phyloP scores from a whole-genome alignment of 371 early-diverging fungal species.

The Smittium culicis region DNA sequence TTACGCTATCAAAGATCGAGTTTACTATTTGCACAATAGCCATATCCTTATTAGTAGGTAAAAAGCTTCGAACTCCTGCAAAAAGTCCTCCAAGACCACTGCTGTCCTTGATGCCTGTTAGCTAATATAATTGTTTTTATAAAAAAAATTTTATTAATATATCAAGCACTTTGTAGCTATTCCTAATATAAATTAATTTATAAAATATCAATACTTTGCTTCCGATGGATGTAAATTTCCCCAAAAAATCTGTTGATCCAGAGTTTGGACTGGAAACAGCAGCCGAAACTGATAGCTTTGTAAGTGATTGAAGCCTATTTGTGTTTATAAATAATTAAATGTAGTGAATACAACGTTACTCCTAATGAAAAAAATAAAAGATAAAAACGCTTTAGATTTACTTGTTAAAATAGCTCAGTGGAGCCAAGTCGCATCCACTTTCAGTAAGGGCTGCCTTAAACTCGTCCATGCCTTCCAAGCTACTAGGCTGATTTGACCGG shows the following conservation, averaged over 20 bases:
- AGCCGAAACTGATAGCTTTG: constrained; percentile 26
- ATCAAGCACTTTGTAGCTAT: not conserved
- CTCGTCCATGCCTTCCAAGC: constrained; percentile 35
- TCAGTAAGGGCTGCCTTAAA: constrained; percentile 62
- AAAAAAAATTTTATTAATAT: not conserved
- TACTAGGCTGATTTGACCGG: not conserved
- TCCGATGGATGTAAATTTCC: constrained; percentile 66
- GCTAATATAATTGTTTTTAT: not conserved
- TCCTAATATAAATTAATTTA: too few species aligned
- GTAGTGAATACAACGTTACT: too few species aligned
- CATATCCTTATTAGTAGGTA: constrained; percentile 76
- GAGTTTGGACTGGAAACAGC: constrained; percentile 9
- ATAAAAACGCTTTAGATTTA: too few species aligned
- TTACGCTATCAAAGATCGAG: constrained; percentile 50
- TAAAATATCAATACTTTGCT: too few species aligned
- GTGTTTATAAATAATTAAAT: not conserved
- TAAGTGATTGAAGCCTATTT: constrained; percentile 24
- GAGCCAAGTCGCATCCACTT: constrained; percentile 56
- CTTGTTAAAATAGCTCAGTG: constrained; percentile 69
- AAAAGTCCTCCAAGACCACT: constrained; percentile 65
- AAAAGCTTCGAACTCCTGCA: constrained; percentile 85
- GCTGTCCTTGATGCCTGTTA: constrained; percentile 58
- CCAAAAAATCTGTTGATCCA: constrained; percentile 36
- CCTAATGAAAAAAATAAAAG: too few species aligned
- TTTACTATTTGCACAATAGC: constrained; percentile 75